Evolutionary conservation across 2,329 filamentous ascomycete genomes (phyloP).

Genomic region (Exophiala sp.): DNA sequence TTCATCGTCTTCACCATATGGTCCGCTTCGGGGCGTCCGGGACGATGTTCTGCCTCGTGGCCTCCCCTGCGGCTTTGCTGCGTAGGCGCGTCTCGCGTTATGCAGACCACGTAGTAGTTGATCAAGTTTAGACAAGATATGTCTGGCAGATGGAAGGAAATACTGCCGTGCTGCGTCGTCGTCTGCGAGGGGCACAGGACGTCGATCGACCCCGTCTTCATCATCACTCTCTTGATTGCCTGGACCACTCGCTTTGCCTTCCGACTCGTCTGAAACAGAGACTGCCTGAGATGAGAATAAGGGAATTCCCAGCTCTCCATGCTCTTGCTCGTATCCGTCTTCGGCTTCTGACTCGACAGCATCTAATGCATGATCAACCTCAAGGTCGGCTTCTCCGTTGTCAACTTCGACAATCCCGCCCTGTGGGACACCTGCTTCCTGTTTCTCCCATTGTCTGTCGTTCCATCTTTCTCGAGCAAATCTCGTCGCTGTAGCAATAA

Average conservation of each 20-base stretch:
- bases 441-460: constrained; percentile 16
- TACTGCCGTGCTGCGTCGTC: constrained; percentile 62
- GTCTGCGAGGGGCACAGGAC: constrained; percentile 59
- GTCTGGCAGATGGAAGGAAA: constrained; percentile 62
- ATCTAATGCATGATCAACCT: constrained; percentile 1
- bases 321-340: background rate
- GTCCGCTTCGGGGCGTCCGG: background rate
- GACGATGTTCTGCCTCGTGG: constrained; percentile 4
- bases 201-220: constrained; percentile 17
- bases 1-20: constrained; percentile 3
- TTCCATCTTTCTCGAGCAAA: constrained; percentile 59
- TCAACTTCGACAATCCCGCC: background rate
- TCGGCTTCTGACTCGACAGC: background rate
- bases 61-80: constrained; percentile 14
- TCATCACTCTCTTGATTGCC: constrained; percentile 26
- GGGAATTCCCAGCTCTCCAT: constrained; percentile 2
- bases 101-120: constrained; percentile 64
- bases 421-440: background rate
- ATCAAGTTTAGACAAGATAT: constrained; percentile 65
- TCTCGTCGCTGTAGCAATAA: constrained; percentile 61
- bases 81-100: constrained; percentile 54
- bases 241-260: constrained; percentile 24
- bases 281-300: constrained; percentile 19
- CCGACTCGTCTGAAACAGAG: constrained; percentile 7
- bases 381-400: background rate